A percentile compares a stretch with the other conserved stretches of the same genome.
These are phyloP conservation scores for Avena eriantha DNA, from an alignment of 176 grass and related monocot genomes.

Conservation along the genomic window DNA sequence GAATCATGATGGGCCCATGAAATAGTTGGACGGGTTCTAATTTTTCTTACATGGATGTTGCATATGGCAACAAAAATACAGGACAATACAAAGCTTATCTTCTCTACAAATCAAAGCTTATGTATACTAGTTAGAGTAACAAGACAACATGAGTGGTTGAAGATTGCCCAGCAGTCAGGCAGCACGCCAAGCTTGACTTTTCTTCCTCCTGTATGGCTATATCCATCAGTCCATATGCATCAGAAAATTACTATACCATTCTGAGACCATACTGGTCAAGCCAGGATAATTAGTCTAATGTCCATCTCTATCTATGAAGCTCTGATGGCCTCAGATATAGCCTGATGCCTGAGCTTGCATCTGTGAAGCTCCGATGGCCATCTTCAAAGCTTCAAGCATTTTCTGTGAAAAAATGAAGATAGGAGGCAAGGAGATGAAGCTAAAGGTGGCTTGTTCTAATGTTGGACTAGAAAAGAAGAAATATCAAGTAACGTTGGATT, in stretches of 20 bases:
- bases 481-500: too few species aligned
- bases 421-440: too few species aligned
- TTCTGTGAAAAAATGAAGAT: too few species aligned
- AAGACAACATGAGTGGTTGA: background rate
- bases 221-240: background rate
- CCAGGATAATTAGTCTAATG: background rate
- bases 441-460: too few species aligned
- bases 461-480: too few species aligned
- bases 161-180: background rate
- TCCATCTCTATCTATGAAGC: background rate
- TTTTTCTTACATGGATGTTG: background rate
- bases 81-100: too few species aligned
- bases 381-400: too few species aligned
- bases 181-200: background rate
- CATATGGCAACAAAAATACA: background rate
- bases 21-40: background rate
- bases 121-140: background rate
- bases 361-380: conserved; percentile 12
- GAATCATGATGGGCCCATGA: too few species aligned
- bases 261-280: background rate
- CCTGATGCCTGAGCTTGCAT: background rate
- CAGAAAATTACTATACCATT: too few species aligned
- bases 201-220: background rate
- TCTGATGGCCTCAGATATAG: too few species aligned
- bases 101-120: too few species aligned